A percentile compares a stretch with the other conserved stretches of the same genome.
These are phyloP conservation scores for Lanmaoa pseudosensibilis DNA, from an alignment of 768 basidiomycete species.

Conservation along the genomic window DNA sequence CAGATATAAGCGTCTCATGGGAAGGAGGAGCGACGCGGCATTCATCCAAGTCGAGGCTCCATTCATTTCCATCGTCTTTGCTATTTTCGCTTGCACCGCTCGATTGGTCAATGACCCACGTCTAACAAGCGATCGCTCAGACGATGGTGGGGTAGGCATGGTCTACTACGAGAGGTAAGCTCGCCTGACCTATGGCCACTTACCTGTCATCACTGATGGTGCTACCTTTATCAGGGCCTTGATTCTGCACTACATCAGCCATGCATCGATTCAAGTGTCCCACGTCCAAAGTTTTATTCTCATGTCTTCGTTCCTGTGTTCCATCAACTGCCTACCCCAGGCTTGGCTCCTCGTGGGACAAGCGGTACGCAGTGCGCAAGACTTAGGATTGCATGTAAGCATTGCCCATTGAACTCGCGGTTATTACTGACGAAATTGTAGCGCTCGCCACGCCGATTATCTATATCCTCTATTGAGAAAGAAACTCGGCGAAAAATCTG, in stretches of 20 bases:
- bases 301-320: slow-evolving; percentile 88
- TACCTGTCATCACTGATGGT: slow-evolving; percentile 1
- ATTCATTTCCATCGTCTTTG: slow-evolving; percentile 80
- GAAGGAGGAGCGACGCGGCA: slow-evolving; percentile 52
- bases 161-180: slow-evolving; percentile 83
- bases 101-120: slow-evolving; percentile 75
- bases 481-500: slow-evolving; percentile 89
- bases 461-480: slow-evolving; percentile 74
- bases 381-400: slow-evolving; percentile 88
- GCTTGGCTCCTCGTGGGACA: slow-evolving; percentile 93
- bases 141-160: slow-evolving; percentile 88
- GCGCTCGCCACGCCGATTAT: slow-evolving; percentile 80
- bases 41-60: slow-evolving; percentile 63
- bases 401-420: slow-evolving; percentile 1
- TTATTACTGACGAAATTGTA: slow-evolving; percentile 33
- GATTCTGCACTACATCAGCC: slow-evolving; percentile 89
- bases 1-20: slow-evolving; percentile 74
- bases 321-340: slow-evolving; percentile 90
- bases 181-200: not conserved
- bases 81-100: slow-evolving; percentile 89
- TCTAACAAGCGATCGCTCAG: slow-evolving; percentile 55
- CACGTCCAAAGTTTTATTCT: slow-evolving; percentile 91
- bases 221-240: slow-evolving; percentile 57
- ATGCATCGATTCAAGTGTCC: slow-evolving; percentile 77
- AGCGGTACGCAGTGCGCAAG: slow-evolving; percentile 85